Evolutionary conservation across 306 rosid genomes (phyloP), one percentile per base, ranked within the genome.

Genomic region (Urtica urens): DNA sequence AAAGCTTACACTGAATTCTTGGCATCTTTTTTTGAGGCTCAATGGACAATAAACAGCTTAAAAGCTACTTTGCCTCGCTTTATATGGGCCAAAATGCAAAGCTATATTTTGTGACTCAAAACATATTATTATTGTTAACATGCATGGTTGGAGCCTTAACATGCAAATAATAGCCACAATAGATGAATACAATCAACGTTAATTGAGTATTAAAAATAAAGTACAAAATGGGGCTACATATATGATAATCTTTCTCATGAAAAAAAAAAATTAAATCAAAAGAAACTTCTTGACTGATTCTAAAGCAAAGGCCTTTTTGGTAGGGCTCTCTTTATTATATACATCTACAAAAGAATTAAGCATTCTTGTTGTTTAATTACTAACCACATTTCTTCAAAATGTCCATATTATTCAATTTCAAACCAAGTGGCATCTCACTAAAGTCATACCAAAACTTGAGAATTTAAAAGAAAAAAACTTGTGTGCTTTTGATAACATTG

Each of bases 1-100:
- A 38, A 57, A 26, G 71, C 30, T 45, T 45, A 30, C 46, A 41
- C 21, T 58, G 38, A 53, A 44, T 27, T 57, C 49, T 26, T 18
- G 23, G 29, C 60, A 66, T 58, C 38, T 34, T 37, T 53, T n/a
- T n/a, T n/a, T n/a, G n/a, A 8, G 21, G 19, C 5, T 17, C 6
- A 45, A 46, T 63, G 49, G 43, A 55, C 25, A 35, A 16, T 23
- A 49, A 73, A 60, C 68, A 73, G 71, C 71, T 72, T 67, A 68
- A 73, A 63, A 73, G 68, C 40, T 38, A 25, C 26, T 59, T 58
- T 48, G 53, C 42, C 19, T 53, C 56, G 40, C 49, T 58, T 52
- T 56, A 15, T 17, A 15, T 34, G 64, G 70, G 57, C 63, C 65
- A 69, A 47, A 54, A 46, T 49, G 18, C 17, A 63, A 47, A 47